Evolutionary conservation across 2,329 filamentous ascomycete species (phyloP), one percentile per base, ranked within the genome.

Genomic region (Colletotrichum sp.): DNA sequence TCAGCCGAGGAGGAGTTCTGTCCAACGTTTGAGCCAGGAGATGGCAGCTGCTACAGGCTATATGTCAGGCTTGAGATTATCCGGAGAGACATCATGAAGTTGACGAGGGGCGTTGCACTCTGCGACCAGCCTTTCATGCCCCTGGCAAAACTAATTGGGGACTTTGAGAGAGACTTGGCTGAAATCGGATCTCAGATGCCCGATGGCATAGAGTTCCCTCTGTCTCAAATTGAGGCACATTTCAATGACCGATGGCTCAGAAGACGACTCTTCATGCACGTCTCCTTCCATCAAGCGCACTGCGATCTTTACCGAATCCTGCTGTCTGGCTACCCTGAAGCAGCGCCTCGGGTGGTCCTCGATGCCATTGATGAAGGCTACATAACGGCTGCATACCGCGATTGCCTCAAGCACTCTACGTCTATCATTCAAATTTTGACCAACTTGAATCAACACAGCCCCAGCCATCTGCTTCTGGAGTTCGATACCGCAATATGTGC

Each of bases 281-380:
- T 82, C 22, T 85, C 83, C 1, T 87, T 83, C 79, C 85, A 87
- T 22, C 85, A 87, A 62, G 85, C 83, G 13, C 83, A 87, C 68
- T 87, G 85, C 77, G 86, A 88, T 64, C 75, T 88, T 6, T 87
- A 87, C 70, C 85, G 86, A 4, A 82, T 87, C n/a, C 82, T 87
- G 6, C 77, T 88, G 5, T 81, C 82, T 3, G 84, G 82, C 15
- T 88, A 85, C 58, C 83, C 82, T 5, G 86, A 87, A 61, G 83
- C 85, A 0, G 84, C 86, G 0, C 86, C 85, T 0, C 70, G 76
- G 1, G 79, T 79, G 0, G 79, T 84, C 2, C 77, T 86, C 8
- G 79, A 80, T 5, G 79, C 76, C 4, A 77, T 84, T 3, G 80
- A 79, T 8, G 78, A 75, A 3, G 74, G 79, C 3, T 81, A 85